phyloP scores from a whole-genome alignment of 148 eudicot genomes.

The Arctostaphylos glauca region DNA sequence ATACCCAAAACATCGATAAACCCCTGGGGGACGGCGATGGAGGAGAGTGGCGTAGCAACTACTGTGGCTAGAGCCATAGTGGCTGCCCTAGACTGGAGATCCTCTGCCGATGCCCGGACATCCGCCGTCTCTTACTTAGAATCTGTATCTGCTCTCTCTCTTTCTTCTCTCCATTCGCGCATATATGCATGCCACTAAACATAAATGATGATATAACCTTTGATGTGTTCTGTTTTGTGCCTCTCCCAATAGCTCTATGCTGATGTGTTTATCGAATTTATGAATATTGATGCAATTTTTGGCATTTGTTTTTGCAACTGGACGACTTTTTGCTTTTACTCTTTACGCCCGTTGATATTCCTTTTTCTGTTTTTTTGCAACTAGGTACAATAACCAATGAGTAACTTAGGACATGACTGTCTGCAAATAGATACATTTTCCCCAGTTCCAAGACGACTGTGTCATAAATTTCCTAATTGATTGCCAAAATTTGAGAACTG shows the following conservation, averaged over 20 bases:
- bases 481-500: not conserved
- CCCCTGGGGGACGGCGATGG: conserved; percentile 35
- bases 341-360: not conserved
- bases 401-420: not conserved
- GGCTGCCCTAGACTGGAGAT: conserved; percentile 79
- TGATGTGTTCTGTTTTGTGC: not conserved
- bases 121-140: conserved; percentile 73
- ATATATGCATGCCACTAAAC: not conserved
- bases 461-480: not conserved
- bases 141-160: conserved; percentile 44
- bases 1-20: conserved; percentile 3
- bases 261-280: not conserved
- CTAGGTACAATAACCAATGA: not conserved
- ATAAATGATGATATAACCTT: not conserved
- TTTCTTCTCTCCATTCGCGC: not conserved
- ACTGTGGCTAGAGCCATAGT: conserved; percentile 77
- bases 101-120: conserved; percentile 67
- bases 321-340: not conserved
- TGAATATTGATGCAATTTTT: not conserved
- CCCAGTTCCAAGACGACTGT: not conserved
- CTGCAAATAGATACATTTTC: not conserved
- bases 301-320: not conserved
- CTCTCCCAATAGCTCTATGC: not conserved
- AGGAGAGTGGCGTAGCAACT: conserved; percentile 43
- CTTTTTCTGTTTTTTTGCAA: no score